Evolutionary conservation across 106 monocot species (phyloP).

Genomic region (Dioscorea alata): DNA sequence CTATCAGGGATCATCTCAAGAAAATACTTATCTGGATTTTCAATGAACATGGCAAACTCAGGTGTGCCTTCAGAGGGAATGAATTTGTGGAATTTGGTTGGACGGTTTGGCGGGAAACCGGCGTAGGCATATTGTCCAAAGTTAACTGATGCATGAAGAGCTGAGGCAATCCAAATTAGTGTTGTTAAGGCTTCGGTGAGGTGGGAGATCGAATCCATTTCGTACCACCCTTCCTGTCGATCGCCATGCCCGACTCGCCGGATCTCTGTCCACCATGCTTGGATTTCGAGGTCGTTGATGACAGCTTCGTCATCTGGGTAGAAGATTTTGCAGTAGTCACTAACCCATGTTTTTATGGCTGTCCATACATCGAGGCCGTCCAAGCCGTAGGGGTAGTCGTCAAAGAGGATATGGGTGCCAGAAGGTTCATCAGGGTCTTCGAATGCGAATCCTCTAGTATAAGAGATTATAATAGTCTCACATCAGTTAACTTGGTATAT

Average conservation of each 20-base stretch:
- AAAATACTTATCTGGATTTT: constrained; percentile 40
- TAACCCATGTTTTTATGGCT: constrained; percentile 49
- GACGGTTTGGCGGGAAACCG: constrained; percentile 56
- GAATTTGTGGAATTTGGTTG: constrained; percentile 39
- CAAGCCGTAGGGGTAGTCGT: constrained; percentile 62
- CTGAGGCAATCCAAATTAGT: constrained; percentile 64
- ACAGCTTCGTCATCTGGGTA: constrained; percentile 30
- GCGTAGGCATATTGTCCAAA: constrained; percentile 73
- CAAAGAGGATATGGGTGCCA: constrained; percentile 35
- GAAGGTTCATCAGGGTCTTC: constrained; percentile 16
- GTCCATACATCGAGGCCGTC: constrained; percentile 64
- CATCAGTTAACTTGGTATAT: neutral
- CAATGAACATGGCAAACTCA: constrained; percentile 32
- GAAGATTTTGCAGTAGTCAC: constrained; percentile 35
- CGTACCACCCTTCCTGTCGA: constrained; percentile 26
- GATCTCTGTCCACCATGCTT: constrained; percentile 58
- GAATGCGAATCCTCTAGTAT: constrained; percentile 38
- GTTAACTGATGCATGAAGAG: constrained; percentile 65
- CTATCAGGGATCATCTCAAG: constrained; percentile 39
- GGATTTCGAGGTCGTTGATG: constrained; percentile 36
- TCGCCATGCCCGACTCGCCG: constrained; percentile 52
- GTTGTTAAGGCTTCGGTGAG: constrained; percentile 33
- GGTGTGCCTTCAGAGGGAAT: constrained; percentile 32
- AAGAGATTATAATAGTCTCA: neutral
- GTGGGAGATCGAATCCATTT: constrained; percentile 19